A percentile compares a stretch with the other conserved stretches of the same genome.
phyloP scores from a whole-genome alignment of 345 rosid genomes.

The Moricandia moricandioides region DNA sequence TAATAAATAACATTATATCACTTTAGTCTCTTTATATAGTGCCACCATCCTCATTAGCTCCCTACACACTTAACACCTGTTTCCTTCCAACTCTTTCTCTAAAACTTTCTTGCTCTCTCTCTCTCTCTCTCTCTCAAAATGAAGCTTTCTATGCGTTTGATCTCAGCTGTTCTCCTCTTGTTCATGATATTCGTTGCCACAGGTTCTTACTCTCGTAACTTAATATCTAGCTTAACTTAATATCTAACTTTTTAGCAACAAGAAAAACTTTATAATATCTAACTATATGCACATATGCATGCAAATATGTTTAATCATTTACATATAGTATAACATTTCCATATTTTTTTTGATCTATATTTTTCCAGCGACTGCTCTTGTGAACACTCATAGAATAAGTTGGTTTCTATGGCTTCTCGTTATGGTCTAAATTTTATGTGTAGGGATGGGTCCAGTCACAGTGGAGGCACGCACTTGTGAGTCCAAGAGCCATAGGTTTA shows the following conservation, averaged over 20 bases:
- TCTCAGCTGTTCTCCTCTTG: conserved; percentile 29
- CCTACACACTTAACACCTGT: background rate
- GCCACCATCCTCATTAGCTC: background rate
- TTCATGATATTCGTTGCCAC: conserved; percentile 34
- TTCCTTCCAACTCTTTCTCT: background rate
- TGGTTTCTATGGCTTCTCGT: background rate
- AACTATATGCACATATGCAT: background rate
- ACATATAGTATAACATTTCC: background rate
- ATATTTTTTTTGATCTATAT: too few relatives aligned
- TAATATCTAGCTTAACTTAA: background rate
- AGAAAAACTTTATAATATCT: background rate
- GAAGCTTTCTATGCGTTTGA: conserved; percentile 36
- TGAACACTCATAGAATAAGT: background rate
- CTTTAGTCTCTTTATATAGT: conserved; percentile 26
- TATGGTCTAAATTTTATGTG: background rate
- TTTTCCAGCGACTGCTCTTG: background rate
- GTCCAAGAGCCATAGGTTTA: conserved; percentile 47
- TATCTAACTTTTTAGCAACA: too few relatives aligned
- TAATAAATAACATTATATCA: background rate
- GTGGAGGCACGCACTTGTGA: conserved; percentile 43
- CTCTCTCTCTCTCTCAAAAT: conserved; percentile 10
- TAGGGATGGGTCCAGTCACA: conserved; percentile 37
- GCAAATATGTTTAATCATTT: background rate
- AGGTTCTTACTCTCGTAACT: conserved; percentile 23
- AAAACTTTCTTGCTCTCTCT: background rate